A percentile compares a stretch with the other conserved stretches of the same genome.
phyloP scores from a whole-genome alignment of 331 rosid genomes.

The Malus hybrid region DNA sequence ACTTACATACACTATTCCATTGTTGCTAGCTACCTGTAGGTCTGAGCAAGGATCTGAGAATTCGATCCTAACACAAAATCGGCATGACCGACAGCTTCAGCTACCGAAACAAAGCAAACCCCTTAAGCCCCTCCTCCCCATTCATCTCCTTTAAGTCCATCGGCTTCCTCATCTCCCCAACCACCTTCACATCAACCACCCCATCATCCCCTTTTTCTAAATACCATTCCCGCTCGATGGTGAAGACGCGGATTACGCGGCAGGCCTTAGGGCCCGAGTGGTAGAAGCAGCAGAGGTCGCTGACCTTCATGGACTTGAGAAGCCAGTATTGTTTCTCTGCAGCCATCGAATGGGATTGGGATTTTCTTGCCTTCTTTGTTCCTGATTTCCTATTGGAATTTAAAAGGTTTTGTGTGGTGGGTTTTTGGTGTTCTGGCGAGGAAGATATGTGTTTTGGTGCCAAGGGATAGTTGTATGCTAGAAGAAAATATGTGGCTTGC shows the following conservation, averaged over 20 bases:
- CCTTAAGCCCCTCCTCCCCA: slow-evolving; percentile 29
- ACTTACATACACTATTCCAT: too few relatives aligned
- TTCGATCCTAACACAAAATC: too few relatives aligned
- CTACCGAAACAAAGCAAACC: slow-evolving; percentile 53
- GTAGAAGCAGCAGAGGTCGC: slow-evolving; percentile 77
- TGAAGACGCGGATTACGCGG: slow-evolving; percentile 58
- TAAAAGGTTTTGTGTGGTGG: too few relatives aligned
- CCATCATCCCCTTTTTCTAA: slow-evolving; percentile 22
- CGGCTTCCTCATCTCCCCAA: slow-evolving; percentile 72
- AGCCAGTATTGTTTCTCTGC: slow-evolving; percentile 40
- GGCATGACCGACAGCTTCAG: slow-evolving; percentile 59
- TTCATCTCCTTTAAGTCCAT: slow-evolving; percentile 84
- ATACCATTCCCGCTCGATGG: slow-evolving; percentile 49
- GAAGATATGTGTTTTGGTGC: too few relatives aligned
- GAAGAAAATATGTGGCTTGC: too few relatives aligned
- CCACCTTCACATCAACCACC: slow-evolving; percentile 60
- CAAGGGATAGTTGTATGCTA: too few relatives aligned
- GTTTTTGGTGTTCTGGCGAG: too few relatives aligned
- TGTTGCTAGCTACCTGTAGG: too few relatives aligned
- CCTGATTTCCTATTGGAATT: too few relatives aligned
- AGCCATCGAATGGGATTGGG: slow-evolving; percentile 11
- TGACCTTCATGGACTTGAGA: slow-evolving; percentile 59
- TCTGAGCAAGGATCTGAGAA: too few relatives aligned
- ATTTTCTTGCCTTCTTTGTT: not conserved
- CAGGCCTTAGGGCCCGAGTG: slow-evolving; percentile 83